Evolutionary conservation across 2,329 filamentous ascomycete genomes (phyloP), one percentile per base, ranked within the genome.

Genomic region (Hypoxylon sp.): DNA sequence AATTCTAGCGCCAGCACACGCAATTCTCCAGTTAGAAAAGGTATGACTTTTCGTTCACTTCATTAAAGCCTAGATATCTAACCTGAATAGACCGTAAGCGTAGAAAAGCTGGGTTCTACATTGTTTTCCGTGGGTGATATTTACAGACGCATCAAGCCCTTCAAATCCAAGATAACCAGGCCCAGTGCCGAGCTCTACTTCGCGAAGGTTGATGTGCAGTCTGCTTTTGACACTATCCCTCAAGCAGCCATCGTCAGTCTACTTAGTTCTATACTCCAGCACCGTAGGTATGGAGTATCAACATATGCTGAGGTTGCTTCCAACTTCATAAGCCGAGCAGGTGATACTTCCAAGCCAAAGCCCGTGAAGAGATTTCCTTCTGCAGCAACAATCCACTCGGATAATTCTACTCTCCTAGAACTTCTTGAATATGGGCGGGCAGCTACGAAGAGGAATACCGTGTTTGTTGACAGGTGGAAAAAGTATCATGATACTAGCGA

Each of bases 141-240:
- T 46, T 94, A 96, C 73, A 82, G 84, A 11, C 90, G 89, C 19
- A 81, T 99, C 22, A 92, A 91, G 67, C 74, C 71, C 0, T 98
- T 97, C 81, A 91, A 91, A 70, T 74, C 80, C 1, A 79, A 71
- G 0, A 77, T 92, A 10, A 79, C 80, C 0, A 64, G 79, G 1
- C 69, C 71, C 0, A 74, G 80, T 0, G 74, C 77, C 8, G 83
- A 80, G 3, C 80, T 98, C 1, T 98, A 92, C 80, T 97, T 98
- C 80, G 94, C 91, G 67, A 99, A 99, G 78, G 84, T 97, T 11
- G 96, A 99, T 76, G 94, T 99, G 19, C 88, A 93, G 77, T 90
- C 93, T 1, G 97, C 95, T 74, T 99, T 98, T 78, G 96, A 99
- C 79, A 97, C 92, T 0, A 98, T 99, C 48, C 96, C 96, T 0